Conservation (phyloP, 441 rosid genomes). For the Adansonia gregorii region DNA sequence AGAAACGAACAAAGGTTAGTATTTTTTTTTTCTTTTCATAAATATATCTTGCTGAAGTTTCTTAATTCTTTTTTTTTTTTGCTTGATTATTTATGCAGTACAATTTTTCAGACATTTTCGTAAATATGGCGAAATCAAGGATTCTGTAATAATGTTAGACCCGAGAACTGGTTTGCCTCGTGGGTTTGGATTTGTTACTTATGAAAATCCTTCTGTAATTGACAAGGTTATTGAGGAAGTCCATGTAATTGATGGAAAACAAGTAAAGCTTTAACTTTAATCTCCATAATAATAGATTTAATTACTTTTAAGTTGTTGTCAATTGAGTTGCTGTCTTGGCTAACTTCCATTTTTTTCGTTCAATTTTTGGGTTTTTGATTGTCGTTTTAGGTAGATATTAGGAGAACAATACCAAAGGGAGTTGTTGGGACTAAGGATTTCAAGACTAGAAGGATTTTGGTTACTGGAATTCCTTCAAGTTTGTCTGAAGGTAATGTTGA, state of each 20-base stretch:
- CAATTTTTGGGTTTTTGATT: slow-evolving; percentile 27
- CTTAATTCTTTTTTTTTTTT: slow-evolving; percentile 24
- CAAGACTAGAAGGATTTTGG: slow-evolving; percentile 69
- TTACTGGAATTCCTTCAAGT: slow-evolving; percentile 64
- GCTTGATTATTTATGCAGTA: slow-evolving; percentile 48
- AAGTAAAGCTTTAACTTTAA: slow-evolving; percentile 44
- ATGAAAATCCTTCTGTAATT: slow-evolving; percentile 82
- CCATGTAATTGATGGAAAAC: slow-evolving; percentile 80
- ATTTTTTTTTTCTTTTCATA: slow-evolving; percentile 29
- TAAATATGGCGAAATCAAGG: slow-evolving; percentile 90
- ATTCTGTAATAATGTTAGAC: slow-evolving; percentile 94
- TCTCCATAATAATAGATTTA: background rate
- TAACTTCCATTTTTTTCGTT: slow-evolving; percentile 7
- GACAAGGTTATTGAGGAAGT: slow-evolving; percentile 81
- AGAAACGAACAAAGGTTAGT: slow-evolving; percentile 85
- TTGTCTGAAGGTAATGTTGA: slow-evolving; percentile 56
- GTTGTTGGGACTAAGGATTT: slow-evolving; percentile 64
- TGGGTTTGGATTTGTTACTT: slow-evolving; percentile 92
- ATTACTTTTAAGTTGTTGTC: background rate
- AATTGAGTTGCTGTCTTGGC: slow-evolving; percentile 4
- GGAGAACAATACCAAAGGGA: slow-evolving; percentile 84
- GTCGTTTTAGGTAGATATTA: slow-evolving; percentile 73
- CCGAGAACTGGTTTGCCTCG: slow-evolving; percentile 88
- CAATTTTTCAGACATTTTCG: slow-evolving; percentile 84
- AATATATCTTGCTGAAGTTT: slow-evolving; percentile 32